phyloP scores from a whole-genome alignment of 2,329 filamentous ascomycete species.

The Acarospora socialis region DNA sequence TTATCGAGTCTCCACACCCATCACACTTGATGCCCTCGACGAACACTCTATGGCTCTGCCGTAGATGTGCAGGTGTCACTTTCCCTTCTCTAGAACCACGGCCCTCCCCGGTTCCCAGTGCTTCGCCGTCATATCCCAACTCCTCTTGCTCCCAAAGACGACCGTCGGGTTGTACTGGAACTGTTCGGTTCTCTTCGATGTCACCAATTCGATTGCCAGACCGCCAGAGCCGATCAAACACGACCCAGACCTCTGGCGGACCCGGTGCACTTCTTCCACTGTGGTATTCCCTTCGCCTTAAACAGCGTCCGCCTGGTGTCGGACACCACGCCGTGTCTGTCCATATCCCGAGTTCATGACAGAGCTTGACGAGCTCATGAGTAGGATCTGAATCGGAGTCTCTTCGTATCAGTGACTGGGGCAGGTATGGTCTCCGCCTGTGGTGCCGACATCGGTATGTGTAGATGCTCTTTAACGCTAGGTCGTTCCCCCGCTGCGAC shows the following conservation, averaged over 20 bases:
- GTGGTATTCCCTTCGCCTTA: conserved; percentile 42
- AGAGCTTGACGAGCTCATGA: conserved; percentile 44
- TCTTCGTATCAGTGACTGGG: conserved; percentile 38
- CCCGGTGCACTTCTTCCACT: conserved; percentile 37
- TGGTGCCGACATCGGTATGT: conserved; percentile 50
- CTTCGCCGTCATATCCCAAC: conserved; percentile 39
- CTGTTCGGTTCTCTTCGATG: conserved; percentile 18
- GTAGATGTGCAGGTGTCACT: conserved; percentile 37
- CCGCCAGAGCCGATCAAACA: conserved; percentile 45
- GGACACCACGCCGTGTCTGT: conserved; percentile 49
- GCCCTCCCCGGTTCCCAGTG: conserved; percentile 36
- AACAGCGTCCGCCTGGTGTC: conserved; percentile 42
- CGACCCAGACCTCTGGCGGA: conserved; percentile 46
- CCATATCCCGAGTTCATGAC: conserved; percentile 45
- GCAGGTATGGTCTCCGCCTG: conserved; percentile 43
- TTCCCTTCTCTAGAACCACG: conserved; percentile 37
- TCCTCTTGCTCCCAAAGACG: conserved; percentile 43
- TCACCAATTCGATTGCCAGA: conserved; percentile 44
- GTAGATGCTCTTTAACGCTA: conserved; percentile 45
- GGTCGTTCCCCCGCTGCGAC: conserved; percentile 28
- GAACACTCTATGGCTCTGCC: conserved; percentile 39
- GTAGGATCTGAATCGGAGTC: conserved; percentile 48
- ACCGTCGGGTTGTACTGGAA: conserved; percentile 29
- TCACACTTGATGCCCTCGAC: conserved; percentile 40
- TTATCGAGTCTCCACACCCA: conserved; percentile 37